These are phyloP conservation scores for Eimeria brunetti DNA, from an alignment of 169 alveolate species.

Conservation along the genomic window DNA sequence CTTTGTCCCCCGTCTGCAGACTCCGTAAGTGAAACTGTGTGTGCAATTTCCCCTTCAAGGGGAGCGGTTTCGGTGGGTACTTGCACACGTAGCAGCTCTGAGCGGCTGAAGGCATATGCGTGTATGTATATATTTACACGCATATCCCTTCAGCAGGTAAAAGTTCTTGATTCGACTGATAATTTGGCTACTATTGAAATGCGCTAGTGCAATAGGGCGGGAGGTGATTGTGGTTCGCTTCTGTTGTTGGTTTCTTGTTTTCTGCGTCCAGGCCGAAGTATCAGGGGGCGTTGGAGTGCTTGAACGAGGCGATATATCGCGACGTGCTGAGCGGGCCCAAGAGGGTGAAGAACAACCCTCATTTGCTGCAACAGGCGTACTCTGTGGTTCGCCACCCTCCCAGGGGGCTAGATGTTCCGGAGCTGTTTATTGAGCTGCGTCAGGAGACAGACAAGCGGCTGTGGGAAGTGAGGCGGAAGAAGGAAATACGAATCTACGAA, in stretches of 20 bases:
- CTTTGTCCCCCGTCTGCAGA: conserved; percentile 67
- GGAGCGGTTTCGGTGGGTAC: too few species aligned
- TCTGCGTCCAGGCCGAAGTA: conserved; percentile 44
- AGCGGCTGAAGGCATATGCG: too few species aligned
- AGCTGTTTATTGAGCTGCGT: conserved; percentile 44
- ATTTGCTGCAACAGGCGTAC: conserved; percentile 22
- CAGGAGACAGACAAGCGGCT: conserved; percentile 1
- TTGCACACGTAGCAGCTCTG: too few species aligned
- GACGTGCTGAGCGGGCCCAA: conserved; percentile 48
- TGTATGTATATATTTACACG: not conserved
- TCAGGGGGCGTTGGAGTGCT: conserved; percentile 39
- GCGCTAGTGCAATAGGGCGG: not conserved
- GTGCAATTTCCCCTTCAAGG: too few species aligned
- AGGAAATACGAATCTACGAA: not conserved
- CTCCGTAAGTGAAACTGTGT: conserved; percentile 22
- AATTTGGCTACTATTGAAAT: not conserved
- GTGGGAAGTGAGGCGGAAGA: conserved; percentile 15
- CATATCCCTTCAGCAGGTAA: not conserved
- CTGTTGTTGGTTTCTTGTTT: not conserved
- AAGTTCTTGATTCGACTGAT: not conserved
- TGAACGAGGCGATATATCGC: conserved; percentile 26
- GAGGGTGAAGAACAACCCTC: not conserved
- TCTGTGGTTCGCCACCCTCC: not conserved
- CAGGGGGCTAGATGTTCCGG: not conserved
- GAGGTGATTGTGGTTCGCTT: not conserved